These are phyloP conservation scores for Aspergillus awamori DNA, from an alignment of 2,329 filamentous ascomycete species.

Conservation along the genomic window DNA sequence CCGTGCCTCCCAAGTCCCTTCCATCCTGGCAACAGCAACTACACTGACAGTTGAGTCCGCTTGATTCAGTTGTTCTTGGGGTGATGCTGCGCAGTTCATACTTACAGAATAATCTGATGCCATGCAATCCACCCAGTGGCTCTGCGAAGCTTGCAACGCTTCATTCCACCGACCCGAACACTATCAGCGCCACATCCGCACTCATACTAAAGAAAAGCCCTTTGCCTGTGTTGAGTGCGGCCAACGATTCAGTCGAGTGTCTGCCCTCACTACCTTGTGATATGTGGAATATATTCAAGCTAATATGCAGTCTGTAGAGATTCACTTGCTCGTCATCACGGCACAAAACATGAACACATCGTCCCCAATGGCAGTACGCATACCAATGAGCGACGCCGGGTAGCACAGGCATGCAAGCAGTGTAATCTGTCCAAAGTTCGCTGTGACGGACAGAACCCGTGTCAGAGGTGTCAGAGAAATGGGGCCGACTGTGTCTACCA, in stretches of 20 bases:
- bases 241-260: conserved; percentile 2
- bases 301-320: background rate
- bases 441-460: conserved; percentile 1
- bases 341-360: background rate
- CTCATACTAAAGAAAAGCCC: conserved; percentile 6
- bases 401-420: conserved; percentile 7
- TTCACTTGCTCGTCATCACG: conserved; percentile 1
- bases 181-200: conserved; percentile 9
- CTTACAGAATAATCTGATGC: too few species aligned
- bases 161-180: conserved; percentile 7
- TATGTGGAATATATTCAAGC: background rate
- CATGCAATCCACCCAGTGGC: background rate
- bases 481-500: background rate
- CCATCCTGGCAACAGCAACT: background rate
- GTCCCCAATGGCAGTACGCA: background rate
- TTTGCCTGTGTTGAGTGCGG: conserved; percentile 5
- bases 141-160: conserved; percentile 1
- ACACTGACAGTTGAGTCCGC: background rate
- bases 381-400: conserved; percentile 1
- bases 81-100: background rate
- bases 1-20: background rate
- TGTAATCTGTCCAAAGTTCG: conserved; percentile 8
- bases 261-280: background rate
- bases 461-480: background rate
- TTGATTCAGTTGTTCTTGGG: too few species aligned